Evolutionary conservation across 2,329 filamentous ascomycete genomes (phyloP), one percentile per base, ranked within the genome.

Genomic region (Penicillium sp.): DNA sequence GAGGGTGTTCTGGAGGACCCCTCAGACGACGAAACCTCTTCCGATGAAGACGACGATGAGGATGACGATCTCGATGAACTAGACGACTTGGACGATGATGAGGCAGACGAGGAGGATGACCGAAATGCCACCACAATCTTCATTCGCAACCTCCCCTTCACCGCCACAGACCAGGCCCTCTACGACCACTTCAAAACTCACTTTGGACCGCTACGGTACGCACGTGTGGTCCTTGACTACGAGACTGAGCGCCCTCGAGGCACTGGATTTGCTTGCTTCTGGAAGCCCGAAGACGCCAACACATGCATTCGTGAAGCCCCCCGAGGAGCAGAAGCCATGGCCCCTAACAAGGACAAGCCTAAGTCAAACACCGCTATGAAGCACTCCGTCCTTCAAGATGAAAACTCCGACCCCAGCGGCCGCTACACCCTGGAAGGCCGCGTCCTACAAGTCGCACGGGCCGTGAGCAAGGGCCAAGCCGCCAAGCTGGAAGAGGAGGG

Each of bases 191-290:
- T 99, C 70, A 52, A 34, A 25, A 79, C 80, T n/a, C 82, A 88
- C 67, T 97, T 99, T 68, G 95, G 94, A 27, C 83, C 83, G n/a
- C 80, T 97, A 39, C 85, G 92, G 38, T 99, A 97, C 72, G 94
- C 93, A 5, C 85, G 95, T 63, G 87, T 97, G 10, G 95, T 99
- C 38, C 84, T 95, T 71, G 93, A 99, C 71, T 87, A 83, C 46
- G 85, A 86, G 25, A 96, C 91, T 0, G 92, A 92, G 65, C 87
- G 91, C 50, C 91, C 94, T 2, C 91, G 90, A 47, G 94, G 94
- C 27, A 97, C 93, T 33, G 94, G 89, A 4, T 99, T 99, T 69
- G 93, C 97, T 31, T 96, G 91, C 77, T 99, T 99, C 77, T 88
- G 87, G 76, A 87, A 88, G 49, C 78, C 81, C 38, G 84, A 88